Evolutionary conservation across 148 eudicot species (phyloP).

Genomic region (Chenopodium suecicum): DNA sequence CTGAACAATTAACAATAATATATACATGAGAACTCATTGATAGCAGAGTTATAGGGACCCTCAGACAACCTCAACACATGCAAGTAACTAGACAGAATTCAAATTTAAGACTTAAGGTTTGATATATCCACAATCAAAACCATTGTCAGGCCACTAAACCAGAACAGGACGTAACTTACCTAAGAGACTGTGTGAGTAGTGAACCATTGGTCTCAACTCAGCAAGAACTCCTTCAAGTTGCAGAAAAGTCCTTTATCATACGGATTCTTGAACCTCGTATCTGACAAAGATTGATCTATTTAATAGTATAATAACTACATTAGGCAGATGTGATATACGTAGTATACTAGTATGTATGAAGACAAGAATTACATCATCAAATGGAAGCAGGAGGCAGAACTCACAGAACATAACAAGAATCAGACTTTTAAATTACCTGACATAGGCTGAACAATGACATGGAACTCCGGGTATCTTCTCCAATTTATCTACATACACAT

Average conservation of each 20-base stretch:
- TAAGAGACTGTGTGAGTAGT: neutral
- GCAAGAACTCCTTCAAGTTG: conserved; percentile 53
- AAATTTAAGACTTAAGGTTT: neutral
- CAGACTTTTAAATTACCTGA: conserved; percentile 24
- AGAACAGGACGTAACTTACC: conserved; percentile 5
- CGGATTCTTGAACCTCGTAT: conserved; percentile 53
- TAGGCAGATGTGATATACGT: neutral
- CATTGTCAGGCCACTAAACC: neutral
- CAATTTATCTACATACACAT: conserved; percentile 64
- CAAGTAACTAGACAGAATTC: too few relatives aligned
- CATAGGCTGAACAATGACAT: conserved; percentile 25
- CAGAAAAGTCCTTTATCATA: conserved; percentile 47
- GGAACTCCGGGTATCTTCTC: conserved; percentile 78
- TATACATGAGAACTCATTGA: too few relatives aligned
- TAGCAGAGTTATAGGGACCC: too few relatives aligned
- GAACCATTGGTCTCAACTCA: conserved; percentile 16
- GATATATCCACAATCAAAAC: neutral
- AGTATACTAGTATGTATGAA: neutral
- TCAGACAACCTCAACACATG: neutral
- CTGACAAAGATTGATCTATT: conserved; percentile 37
- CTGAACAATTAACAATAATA: too few relatives aligned
- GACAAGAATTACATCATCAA: neutral
- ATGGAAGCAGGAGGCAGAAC: neutral
- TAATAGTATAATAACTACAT: neutral
- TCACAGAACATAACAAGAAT: neutral